phyloP scores from a whole-genome alignment of 176 grass and related monocot genomes.

The Oryza meridionalis region DNA sequence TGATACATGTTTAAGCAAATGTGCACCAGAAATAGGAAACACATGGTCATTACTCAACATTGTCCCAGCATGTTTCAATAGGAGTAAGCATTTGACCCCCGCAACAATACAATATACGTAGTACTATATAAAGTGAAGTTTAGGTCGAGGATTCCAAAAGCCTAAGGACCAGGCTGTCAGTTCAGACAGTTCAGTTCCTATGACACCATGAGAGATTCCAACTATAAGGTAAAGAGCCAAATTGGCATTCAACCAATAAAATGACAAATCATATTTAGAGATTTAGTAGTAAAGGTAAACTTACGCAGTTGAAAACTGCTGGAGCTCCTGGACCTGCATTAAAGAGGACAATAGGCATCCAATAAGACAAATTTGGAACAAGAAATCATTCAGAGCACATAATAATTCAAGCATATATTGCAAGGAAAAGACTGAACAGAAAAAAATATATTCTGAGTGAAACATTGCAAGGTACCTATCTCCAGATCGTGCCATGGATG shows the following conservation, averaged over 20 bases:
- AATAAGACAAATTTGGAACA: constrained; percentile 32
- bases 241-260: not conserved
- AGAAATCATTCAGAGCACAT: not conserved
- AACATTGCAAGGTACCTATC: constrained; percentile 62
- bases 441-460: constrained; percentile 22
- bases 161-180: not conserved
- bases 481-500: constrained; percentile 98
- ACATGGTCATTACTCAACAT: constrained; percentile 1
- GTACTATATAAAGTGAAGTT: constrained; percentile 9
- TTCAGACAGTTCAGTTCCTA: not conserved
- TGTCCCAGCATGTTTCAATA: not conserved
- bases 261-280: not conserved
- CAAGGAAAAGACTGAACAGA: constrained; percentile 4
- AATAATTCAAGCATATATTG: constrained; percentile 11
- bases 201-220: not conserved
- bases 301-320: constrained; percentile 91
- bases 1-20: not conserved
- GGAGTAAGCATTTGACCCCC: not conserved
- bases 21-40: constrained; percentile 4
- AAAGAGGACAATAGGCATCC: not conserved
- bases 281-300: constrained; percentile 45
- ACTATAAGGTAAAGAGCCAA: constrained; percentile 2
- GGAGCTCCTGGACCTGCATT: constrained; percentile 93
- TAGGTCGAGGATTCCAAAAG: not conserved
- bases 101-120: not conserved